Evolutionary conservation across 176 grass and related monocot genomes (phyloP), one percentile per base, ranked within the genome.

Genomic region (Echinochloa phyllopogon): DNA sequence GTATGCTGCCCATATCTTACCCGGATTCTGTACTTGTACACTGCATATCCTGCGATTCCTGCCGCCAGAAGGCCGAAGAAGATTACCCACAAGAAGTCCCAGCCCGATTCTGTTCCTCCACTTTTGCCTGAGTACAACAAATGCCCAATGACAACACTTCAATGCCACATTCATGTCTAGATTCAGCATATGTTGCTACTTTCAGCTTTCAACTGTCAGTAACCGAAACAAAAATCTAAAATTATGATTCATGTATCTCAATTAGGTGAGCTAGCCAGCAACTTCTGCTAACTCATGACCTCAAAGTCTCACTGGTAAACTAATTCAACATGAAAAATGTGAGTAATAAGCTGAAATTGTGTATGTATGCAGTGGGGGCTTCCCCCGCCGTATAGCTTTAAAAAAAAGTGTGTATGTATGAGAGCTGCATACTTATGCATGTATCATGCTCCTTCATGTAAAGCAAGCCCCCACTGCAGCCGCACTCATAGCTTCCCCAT

Each of bases 11-110:
- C 60, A 86, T 72, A 62, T 85, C 59, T 18, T 92, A 92, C 96
- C 91, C 91, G 65, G 81, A 98, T 98, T 69, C 93, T 85, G 84
- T 95, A 98, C 77, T 98, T 98, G 69, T 98, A 95, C 56, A 98
- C 91, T 42, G 87, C 91, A 80, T 98, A 98, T 21, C 66, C 93
- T 79, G 77, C 93, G 20, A 91, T 88, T 42, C 91, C 93, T 87
- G 84, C 75, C 61, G 82, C 88, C 0, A 64, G 86, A 33, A 99
- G 88, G 49, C 93, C 93, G 1, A 99, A 77, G 73, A 99, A 96
- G 61, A 99, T 72, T 14, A 92, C 88, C 96, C 96, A 98, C 60
- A 98, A 67, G 85, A 98, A 98, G 71, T 84, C 86, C 93, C 91
- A 95, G 67, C 93, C 91, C 36, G 88, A 68, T 57, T 92, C 87